These are phyloP conservation scores for Mollisiaceae sp. DNA, from an alignment of 2,329 filamentous ascomycete genomes.

Conservation along the genomic window DNA sequence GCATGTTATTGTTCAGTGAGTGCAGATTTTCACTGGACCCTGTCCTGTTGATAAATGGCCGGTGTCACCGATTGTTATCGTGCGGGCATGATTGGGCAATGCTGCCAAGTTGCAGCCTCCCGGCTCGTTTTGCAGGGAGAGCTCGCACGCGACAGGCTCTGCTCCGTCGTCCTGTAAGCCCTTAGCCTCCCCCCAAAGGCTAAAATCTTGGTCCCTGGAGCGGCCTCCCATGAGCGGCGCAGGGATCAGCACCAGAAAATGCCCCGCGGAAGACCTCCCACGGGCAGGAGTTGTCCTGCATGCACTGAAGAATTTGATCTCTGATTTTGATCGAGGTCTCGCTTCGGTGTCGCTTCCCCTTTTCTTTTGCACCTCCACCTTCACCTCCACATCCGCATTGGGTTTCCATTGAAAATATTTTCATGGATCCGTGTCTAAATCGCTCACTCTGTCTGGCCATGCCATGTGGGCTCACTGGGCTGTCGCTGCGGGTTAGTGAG, in stretches of 20 bases:
- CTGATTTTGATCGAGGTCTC: background rate
- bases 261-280: slow-evolving; percentile 18
- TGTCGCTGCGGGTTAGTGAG: slow-evolving; percentile 4
- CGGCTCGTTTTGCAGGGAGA: slow-evolving; percentile 21
- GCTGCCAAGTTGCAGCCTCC: background rate
- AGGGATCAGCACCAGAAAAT: background rate
- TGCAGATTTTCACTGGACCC: slow-evolving; percentile 5
- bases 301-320: too few relatives aligned
- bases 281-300: too few relatives aligned
- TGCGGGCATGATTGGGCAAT: slow-evolving; percentile 24
- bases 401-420: slow-evolving; percentile 31
- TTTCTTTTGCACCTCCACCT: slow-evolving; percentile 8
- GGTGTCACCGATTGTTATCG: slow-evolving; percentile 38
- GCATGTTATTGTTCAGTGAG: background rate
- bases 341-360: background rate
- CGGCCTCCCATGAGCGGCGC: background rate
- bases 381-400: slow-evolving; percentile 10
- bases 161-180: too few relatives aligned
- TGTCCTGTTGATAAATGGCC: slow-evolving; percentile 33
- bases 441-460: slow-evolving; percentile 10
- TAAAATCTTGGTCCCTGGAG: background rate
- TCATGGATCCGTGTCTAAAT: slow-evolving; percentile 24
- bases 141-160: slow-evolving; percentile 16
- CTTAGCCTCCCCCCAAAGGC: slow-evolving; percentile 4
- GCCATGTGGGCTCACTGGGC: background rate